Evolutionary conservation across 345 rosid species (phyloP).

Genomic region (Citrus cavaleriei): DNA sequence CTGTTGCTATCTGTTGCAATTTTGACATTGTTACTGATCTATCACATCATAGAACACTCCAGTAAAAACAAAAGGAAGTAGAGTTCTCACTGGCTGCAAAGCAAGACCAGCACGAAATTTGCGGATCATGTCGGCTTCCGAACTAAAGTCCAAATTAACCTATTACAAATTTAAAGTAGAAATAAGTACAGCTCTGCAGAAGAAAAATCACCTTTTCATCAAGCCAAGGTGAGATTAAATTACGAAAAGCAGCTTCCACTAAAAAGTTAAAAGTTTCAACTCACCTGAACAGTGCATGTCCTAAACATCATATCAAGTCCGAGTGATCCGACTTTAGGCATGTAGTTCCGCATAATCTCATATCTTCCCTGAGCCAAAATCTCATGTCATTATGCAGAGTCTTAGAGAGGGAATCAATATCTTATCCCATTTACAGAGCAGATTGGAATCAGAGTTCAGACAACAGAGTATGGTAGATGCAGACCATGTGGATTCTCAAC

Average conservation of each 20-base stretch:
- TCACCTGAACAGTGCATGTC: slow-evolving; percentile 97
- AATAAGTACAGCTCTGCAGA: not conserved
- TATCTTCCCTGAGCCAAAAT: slow-evolving; percentile 83
- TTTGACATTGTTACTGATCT: slow-evolving; percentile 24
- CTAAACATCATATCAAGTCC: slow-evolving; percentile 99
- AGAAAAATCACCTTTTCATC: not conserved
- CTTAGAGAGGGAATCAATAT: not conserved
- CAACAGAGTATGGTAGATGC: not conserved
- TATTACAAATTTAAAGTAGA: slow-evolving; percentile 24
- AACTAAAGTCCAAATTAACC: slow-evolving; percentile 95
- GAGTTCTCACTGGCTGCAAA: slow-evolving; percentile 82
- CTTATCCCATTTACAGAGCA: not conserved
- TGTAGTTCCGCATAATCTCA: slow-evolving; percentile 93
- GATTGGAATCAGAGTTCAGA: not conserved
- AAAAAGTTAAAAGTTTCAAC: slow-evolving; percentile 22
- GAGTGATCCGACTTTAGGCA: slow-evolving; percentile 94
- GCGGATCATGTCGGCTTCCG: slow-evolving; percentile 97
- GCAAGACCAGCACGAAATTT: slow-evolving; percentile 97
- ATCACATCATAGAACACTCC: slow-evolving; percentile 13
- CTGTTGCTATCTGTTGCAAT: slow-evolving; percentile 89
- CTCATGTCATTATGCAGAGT: slow-evolving; percentile 18
- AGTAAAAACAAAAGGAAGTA: slow-evolving; percentile 12
- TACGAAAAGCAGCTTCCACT: not conserved
- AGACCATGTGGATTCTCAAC: not conserved
- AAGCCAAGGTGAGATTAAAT: not conserved